A percentile compares a stretch with the other conserved stretches of the same genome.
These are phyloP conservation scores for Aspergillus amoenus DNA, from an alignment of 2,329 filamentous ascomycete genomes.

Conservation along the genomic window DNA sequence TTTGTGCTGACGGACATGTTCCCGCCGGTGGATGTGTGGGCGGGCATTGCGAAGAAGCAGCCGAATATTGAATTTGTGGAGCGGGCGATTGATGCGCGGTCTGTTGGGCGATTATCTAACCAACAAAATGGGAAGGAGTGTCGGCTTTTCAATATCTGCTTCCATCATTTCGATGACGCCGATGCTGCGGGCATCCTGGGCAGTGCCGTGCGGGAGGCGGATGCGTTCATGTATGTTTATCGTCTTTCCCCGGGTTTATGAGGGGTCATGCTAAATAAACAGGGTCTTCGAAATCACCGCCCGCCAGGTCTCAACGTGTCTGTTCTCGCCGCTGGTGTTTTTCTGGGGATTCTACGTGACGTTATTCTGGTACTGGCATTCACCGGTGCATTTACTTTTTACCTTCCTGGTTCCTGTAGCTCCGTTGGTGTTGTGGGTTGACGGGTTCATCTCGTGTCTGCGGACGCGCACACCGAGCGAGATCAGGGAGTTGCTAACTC, in stretches of 20 bases:
- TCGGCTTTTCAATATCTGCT: slow-evolving; percentile 70
- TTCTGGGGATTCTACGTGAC: slow-evolving; percentile 30
- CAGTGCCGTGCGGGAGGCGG: slow-evolving; percentile 41
- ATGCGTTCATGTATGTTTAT: slow-evolving; percentile 25
- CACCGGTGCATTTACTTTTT: slow-evolving; percentile 60
- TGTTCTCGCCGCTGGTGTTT: slow-evolving; percentile 23
- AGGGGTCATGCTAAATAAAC: not conserved
- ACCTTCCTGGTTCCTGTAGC: slow-evolving; percentile 66
- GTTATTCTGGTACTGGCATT: slow-evolving; percentile 41
- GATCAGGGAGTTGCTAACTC: slow-evolving; percentile 58
- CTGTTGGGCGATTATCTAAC: slow-evolving; percentile 21
- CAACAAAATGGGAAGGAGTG: slow-evolving; percentile 58
- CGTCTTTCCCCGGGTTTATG: not conserved
- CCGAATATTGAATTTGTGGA: slow-evolving; percentile 60
- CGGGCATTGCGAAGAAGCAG: slow-evolving; percentile 51
- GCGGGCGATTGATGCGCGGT: slow-evolving; percentile 63
- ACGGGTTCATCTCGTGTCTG: slow-evolving; percentile 67
- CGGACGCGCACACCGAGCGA: slow-evolving; percentile 67
- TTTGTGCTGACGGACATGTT: slow-evolving; percentile 68
- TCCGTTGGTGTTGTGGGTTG: slow-evolving; percentile 66
- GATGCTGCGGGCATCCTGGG: slow-evolving; percentile 61
- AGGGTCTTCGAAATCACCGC: slow-evolving; percentile 19
- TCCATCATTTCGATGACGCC: slow-evolving; percentile 72
- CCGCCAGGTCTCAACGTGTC: slow-evolving; percentile 2
- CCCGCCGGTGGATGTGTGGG: slow-evolving; percentile 63